Evolutionary conservation across 805 yeast species (phyloP), one percentile per base, ranked within the genome.

Genomic region (Cyberlindnera lachancei): DNA sequence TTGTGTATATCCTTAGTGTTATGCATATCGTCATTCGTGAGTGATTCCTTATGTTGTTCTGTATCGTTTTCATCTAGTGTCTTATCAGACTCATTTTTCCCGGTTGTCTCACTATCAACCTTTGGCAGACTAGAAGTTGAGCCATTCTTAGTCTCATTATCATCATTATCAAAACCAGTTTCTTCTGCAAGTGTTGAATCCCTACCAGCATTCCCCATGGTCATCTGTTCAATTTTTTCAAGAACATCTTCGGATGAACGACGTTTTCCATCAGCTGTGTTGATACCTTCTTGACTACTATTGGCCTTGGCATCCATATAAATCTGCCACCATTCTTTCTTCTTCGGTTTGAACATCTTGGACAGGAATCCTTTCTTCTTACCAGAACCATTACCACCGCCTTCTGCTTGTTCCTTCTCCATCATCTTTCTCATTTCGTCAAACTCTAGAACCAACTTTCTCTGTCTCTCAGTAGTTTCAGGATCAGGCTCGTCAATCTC

Each of bases 401-500:
- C 38, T 18, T 55, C 53, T 11, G 58, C 58, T 33, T 61, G 53
- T 24, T 68, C 75, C 34, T 55, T 44, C 31, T 67, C 68, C 66
- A 76, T 63, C 41, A 72, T 72, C 33, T 73, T 75, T 34, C 84
- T 70, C 1, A 94, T 94, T 42, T 81, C 85, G 44, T 86, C 96
- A 46, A 90, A 82, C 53, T 92, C 98, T 36, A 67, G 64, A 10
- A 92, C 69, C 47, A 92, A 64, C 50, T 84, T 76, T 38, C 96
- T 66, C 50, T 87, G 94, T 43, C 90, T 74, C 43, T 87, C 87
- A 16, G 75, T 70, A 47, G 79, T 76, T 44, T 85, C 95, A 3
- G 94, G 85, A 55, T 90, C 95, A 1, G 96, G 94, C 51, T 90
- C 96, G 53, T 88, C 96, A 44, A 92, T 88, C 56, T 92, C 98